Evolutionary conservation across 495 filamentous ascomycete species (phyloP).

Genomic region (Schizothecium vesticola): DNA sequence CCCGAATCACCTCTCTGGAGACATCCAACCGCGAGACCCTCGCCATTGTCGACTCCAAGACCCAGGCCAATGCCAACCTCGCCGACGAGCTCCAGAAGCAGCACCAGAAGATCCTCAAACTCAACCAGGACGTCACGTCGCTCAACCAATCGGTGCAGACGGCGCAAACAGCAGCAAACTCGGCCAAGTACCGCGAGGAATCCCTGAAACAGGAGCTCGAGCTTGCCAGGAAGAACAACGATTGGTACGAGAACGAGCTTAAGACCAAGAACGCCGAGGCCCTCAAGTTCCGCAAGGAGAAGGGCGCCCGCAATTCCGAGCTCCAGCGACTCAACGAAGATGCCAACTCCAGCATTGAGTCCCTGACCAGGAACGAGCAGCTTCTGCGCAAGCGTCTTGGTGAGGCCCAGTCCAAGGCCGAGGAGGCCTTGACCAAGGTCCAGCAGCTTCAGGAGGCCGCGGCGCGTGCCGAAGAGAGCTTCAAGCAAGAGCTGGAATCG

Average conservation of each 20-base stretch:
- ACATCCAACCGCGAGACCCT: conserved; percentile 86
- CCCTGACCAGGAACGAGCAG: conserved; percentile 71
- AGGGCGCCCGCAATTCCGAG: conserved; percentile 75
- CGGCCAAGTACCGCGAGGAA: conserved; percentile 81
- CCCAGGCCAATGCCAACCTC: conserved; percentile 75
- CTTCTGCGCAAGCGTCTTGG: conserved; percentile 72
- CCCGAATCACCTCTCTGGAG: conserved; percentile 79
- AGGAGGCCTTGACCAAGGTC: conserved; percentile 73
- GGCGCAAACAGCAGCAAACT: conserved; percentile 68
- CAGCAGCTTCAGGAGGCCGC: conserved; percentile 80
- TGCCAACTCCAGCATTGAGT: conserved; percentile 65
- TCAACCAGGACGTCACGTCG: conserved; percentile 70
- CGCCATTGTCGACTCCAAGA: conserved; percentile 82
- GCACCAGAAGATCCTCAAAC: conserved; percentile 79
- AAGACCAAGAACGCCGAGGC: conserved; percentile 82
- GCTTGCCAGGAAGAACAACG: conserved; percentile 76
- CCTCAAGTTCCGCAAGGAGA: conserved; percentile 90
- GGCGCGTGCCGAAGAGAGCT: conserved; percentile 70
- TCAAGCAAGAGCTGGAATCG: conserved; percentile 75
- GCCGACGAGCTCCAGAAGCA: conserved; percentile 79
- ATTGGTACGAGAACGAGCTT: conserved; percentile 85
- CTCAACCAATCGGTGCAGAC: conserved; percentile 78
- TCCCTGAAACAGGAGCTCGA: conserved; percentile 84
- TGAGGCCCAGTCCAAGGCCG: conserved; percentile 77
- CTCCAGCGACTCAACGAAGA: conserved; percentile 88